A percentile compares a stretch with the other conserved stretches of the same genome.
Conservation (phyloP, 768 basidiomycete species). For the Galerina sulciceps region DNA sequence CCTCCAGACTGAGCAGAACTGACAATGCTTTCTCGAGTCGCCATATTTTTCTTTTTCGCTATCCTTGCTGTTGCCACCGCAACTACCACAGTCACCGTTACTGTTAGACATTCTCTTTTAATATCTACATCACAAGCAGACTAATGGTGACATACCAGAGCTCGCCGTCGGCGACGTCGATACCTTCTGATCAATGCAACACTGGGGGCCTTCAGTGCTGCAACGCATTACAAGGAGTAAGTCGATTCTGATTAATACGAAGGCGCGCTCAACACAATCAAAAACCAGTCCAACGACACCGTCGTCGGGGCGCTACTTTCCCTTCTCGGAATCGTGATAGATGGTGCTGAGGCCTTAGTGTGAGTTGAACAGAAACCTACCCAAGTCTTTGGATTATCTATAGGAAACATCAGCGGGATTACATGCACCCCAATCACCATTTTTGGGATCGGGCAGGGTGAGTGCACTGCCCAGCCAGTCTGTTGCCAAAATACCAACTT, state of each 20-base stretch:
- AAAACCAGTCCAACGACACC: neutral
- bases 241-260: neutral
- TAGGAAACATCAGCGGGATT: slow-evolving; percentile 7
- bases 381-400: neutral
- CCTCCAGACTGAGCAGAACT: slow-evolving; percentile 5
- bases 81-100: slow-evolving; percentile 21
- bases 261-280: neutral
- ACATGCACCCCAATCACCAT: slow-evolving; percentile 24
- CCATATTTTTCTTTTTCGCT: slow-evolving; percentile 16
- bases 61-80: slow-evolving; percentile 24
- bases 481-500: slow-evolving; percentile 31
- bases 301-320: slow-evolving; percentile 13
- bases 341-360: slow-evolving; percentile 20
- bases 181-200: slow-evolving; percentile 25
- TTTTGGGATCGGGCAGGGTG: slow-evolving; percentile 20
- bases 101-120: slow-evolving; percentile 1
- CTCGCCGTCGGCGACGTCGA: slow-evolving; percentile 8
- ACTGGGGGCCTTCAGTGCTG: slow-evolving; percentile 25
- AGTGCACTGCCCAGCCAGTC: slow-evolving; percentile 26
- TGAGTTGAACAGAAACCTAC: neutral
- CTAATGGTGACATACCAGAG: neutral
- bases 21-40: slow-evolving; percentile 14
- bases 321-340: slow-evolving; percentile 18
- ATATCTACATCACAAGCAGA: neutral
- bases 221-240: slow-evolving; percentile 18